Evolutionary conservation across 495 filamentous ascomycete genomes (phyloP), one percentile per base, ranked within the genome.

Genomic region (Xylaria cubensis): DNA sequence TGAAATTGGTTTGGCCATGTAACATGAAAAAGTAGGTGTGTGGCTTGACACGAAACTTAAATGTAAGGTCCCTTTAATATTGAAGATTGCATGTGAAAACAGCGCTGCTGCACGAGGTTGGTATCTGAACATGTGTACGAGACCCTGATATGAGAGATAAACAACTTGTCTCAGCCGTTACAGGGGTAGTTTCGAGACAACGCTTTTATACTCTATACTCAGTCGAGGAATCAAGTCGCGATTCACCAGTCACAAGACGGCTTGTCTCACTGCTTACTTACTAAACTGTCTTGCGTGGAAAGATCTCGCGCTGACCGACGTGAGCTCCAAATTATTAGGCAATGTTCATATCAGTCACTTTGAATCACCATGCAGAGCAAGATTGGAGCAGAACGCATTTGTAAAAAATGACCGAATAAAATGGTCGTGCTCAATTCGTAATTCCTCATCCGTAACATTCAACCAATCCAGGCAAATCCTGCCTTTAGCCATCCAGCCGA

Each of bases 381-480:
- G 64, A 39, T 24, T 56, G 24, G 13, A 6, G 26, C 29, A 68
- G 58, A 5, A 56, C 32, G 6, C 1, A 12, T 69, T 36, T 61
- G 24, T 44, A 69, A 9, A 61, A 32, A 69, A 63, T 70, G 68
- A 63, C 68, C 58, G 26, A 50, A 41, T 51, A 9, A n/a, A 4
- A 12, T 44, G 56, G 53, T 53, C 68, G 42, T 70, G 34, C 63
- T 70, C 29, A 70, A 41, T 64, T 26, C 68, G 7, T 64, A 7
- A 65, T 58, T 48, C 50, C 50, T 64, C 44, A 26, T 48, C 58
- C 69, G 46, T 64, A 71, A 42, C 61, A 21, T 51, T 56, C 61
- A 15, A 39, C 3, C 36, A 3, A 55, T 12, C 59, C 7, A 71
- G 61, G 69, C 61, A 53, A 53, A 46, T 58, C 59, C 21, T 24